Evolutionary conservation across 768 basidiomycete genomes (phyloP).

Genomic region (Mycena rebaudengoi): DNA sequence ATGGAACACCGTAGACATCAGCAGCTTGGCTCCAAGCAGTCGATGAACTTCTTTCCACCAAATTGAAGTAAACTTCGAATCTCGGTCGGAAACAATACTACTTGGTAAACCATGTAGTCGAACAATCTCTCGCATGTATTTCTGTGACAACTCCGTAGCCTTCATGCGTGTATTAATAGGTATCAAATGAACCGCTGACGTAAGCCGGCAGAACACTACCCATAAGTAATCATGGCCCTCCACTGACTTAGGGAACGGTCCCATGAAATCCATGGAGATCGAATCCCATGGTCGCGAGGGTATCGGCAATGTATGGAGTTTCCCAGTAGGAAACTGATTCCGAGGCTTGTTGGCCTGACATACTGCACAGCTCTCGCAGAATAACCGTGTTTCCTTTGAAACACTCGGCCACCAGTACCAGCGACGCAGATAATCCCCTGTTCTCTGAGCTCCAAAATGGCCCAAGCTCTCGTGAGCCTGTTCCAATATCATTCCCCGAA

Average conservation of each 20-base stretch:
- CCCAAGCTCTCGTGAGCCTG: neutral
- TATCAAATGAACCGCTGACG: slow-evolving; percentile 35
- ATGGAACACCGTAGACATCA: slow-evolving; percentile 51
- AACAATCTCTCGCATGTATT: slow-evolving; percentile 45
- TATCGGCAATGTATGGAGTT: slow-evolving; percentile 34
- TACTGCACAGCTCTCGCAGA: slow-evolving; percentile 26
- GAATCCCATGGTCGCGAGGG: slow-evolving; percentile 38
- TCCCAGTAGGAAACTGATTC: slow-evolving; percentile 36
- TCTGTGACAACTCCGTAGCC: slow-evolving; percentile 43
- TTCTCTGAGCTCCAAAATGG: neutral
- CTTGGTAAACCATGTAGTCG: slow-evolving; percentile 49
- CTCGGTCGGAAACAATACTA: slow-evolving; percentile 50
- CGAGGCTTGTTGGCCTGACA: slow-evolving; percentile 32
- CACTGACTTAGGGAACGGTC: slow-evolving; percentile 33
- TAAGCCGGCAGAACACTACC: slow-evolving; percentile 38
- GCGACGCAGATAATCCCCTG: neutral
- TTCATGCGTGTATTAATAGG: slow-evolving; percentile 39
- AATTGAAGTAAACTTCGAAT: slow-evolving; percentile 49
- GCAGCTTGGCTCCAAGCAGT: slow-evolving; percentile 37
- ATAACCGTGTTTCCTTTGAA: no score
- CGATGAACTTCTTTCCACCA: slow-evolving; percentile 50
- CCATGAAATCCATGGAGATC: slow-evolving; percentile 34
- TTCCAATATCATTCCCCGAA: slow-evolving; percentile 36
- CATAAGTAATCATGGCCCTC: slow-evolving; percentile 35
- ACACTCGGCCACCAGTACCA: no score